Base-by-base conservation (phyloP, 2,329 filamentous ascomycete genomes). In the Aspergillus eucalypticola region DNA sequence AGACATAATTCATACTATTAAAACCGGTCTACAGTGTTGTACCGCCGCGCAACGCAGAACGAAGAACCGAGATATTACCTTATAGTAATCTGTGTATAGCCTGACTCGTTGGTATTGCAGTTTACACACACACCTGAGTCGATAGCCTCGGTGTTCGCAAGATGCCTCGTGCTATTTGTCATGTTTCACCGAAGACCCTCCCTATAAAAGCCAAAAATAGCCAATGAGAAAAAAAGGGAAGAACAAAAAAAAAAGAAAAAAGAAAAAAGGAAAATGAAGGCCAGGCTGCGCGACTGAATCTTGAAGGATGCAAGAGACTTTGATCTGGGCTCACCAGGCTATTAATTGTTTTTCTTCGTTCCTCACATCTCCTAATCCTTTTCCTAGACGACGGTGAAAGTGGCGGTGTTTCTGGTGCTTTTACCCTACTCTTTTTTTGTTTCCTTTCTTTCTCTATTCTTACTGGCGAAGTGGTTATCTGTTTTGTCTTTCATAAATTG, bases 401-500 rank as follows among this genome's bases (percentile, higher is more conserved):
- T 68, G 66, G 69, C 67, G 73, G 73, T 75, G 73, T 76, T 75
- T 64, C 66, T 70, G 73, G 73, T 74, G 73, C 71, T 71, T 66
- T 67, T 66, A 58, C 42, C 32, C 55, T 58, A 56, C 29, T 54
- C 32, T 62, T 54, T 54, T 58, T 55, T 63, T 54, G 32, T 54
- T 49, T 58, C 50, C 63, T 59, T 59, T 54, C 41, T 46, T 58
- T 51, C 54, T 55, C 44, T 56, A 57, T 70, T 69, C 68, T 68
- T 68, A 64, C 69, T 66, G 72, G 73, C 71, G 71, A 73, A 70
- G 68, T 74, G 69, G 67, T 69, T 70, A 58, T 64, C n/a, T 62
- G 57, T 68, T 69, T 65, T 63, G 61, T 66, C 65, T 64, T 61
- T 39, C 59, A 60, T 64, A 64, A 66, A 65, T 62, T 67, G 64